Base-by-base conservation (phyloP, 176 grass and related monocot genomes). In the Lolium rigidum region DNA sequence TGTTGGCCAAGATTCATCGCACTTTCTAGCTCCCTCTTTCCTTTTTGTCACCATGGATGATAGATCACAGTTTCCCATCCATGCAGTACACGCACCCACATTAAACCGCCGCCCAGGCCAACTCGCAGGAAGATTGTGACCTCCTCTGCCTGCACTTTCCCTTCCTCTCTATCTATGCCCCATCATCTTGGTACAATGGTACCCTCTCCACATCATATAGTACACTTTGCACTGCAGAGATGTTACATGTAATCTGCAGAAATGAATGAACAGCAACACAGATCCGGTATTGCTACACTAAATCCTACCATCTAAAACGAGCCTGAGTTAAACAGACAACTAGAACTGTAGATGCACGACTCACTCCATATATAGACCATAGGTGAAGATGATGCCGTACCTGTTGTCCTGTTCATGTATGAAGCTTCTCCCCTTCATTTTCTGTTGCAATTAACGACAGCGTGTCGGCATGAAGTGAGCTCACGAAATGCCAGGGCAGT, bases 381-480 rank as follows among this genome's bases (percentile, higher is more conserved):
- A 35, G 70, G 11, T 49, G 70, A 74, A 26, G 44, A 11, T 2
- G 43, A 63, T 38, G 10, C 70, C 8, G 74, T 43, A 26, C 66
- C 75, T 46, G 59, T 52, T 15, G 26, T 21, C 65, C 44, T 55
- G 48, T 43, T 21, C 48, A 18, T 6, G 55, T 21, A 14, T 16
- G 44, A 54, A 74, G 76, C 48, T 89, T 85, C 82, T 25, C 57
- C 8, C 10, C 26, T 52, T 17, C 1, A 8, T 16, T 69, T 71
- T 54, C 52, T 54, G 62, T 18, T 71, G 9, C 72, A 37, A 4
- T 6, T 28, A 18, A 28, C 48, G 78, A 31, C 75, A 47, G 0
- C 60, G 46, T 62, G 55, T 25, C 80, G 26, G 66, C 14, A 51
- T 14, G 3, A 24, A 17, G 25, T 72, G 37, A n/a, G n/a, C 2